phyloP scores from a whole-genome alignment of 768 basidiomycete genomes.

The Phallus indusiatus region DNA sequence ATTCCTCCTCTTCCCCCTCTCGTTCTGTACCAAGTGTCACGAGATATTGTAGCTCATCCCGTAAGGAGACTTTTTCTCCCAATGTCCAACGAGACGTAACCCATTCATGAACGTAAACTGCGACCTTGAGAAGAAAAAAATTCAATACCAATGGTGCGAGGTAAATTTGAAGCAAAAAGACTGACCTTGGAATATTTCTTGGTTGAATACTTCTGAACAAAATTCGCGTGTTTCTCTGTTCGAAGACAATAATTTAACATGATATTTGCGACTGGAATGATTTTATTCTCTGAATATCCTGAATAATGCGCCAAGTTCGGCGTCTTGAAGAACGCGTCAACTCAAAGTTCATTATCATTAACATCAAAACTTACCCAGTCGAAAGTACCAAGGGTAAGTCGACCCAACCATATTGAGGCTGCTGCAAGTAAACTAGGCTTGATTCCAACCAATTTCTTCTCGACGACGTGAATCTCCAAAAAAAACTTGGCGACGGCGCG shows the following conservation, averaged over 20 bases:
- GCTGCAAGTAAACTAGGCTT: conserved; percentile 78
- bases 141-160: background rate
- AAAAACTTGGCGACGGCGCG: conserved; percentile 88
- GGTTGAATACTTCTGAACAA: conserved; percentile 83
- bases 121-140: conserved; percentile 41
- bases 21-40: conserved; percentile 28
- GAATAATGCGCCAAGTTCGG: conserved; percentile 84
- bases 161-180: conserved; percentile 1
- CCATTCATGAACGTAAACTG: conserved; percentile 79
- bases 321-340: conserved; percentile 37
- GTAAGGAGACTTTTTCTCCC: conserved; percentile 46
- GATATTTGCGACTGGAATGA: conserved; percentile 72
- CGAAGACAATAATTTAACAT: conserved; percentile 85
- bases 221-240: conserved; percentile 60
- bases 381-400: conserved; percentile 66
- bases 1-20: background rate
- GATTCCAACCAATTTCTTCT: conserved; percentile 64
- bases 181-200: conserved; percentile 76
- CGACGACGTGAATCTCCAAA: conserved; percentile 76
- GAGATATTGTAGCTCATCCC: conserved; percentile 47
- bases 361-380: conserved; percentile 64
- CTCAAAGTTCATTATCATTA: conserved; percentile 4
- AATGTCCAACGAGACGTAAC: conserved; percentile 68
- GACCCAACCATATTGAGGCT: conserved; percentile 77
- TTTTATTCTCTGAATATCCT: conserved; percentile 67